These are phyloP conservation scores for Dactylellina haptotyla DNA, from an alignment of 2,329 filamentous ascomycete genomes.

Conservation along the genomic window DNA sequence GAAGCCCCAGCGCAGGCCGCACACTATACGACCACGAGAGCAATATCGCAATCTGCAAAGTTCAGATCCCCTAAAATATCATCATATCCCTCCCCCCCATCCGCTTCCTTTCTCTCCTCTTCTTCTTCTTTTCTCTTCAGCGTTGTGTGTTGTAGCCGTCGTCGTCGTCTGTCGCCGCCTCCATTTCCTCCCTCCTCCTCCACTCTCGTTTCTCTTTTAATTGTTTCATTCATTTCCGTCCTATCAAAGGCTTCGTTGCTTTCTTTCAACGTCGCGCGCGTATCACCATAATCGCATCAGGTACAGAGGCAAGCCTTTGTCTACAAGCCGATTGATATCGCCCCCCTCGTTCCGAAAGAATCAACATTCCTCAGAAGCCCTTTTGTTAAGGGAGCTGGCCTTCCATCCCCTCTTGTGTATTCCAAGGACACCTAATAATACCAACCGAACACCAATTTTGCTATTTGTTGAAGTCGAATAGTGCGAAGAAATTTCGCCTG, in stretches of 20 bases:
- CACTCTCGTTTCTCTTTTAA: conserved; percentile 43
- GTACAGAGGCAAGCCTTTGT: conserved; percentile 54
- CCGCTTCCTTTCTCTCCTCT: conserved; percentile 8
- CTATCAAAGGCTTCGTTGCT: conserved; percentile 55
- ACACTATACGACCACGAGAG: conserved; percentile 45
- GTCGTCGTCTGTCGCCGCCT: conserved; percentile 48
- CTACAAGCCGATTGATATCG: conserved; percentile 53
- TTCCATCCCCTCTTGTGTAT: conserved; percentile 47
- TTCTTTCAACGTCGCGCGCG: conserved; percentile 53
- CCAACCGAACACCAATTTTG: not conserved
- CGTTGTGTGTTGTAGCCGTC: conserved; percentile 52
- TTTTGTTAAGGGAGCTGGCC: conserved; percentile 55
- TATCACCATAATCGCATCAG: conserved; percentile 45
- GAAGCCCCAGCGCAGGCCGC: conserved; percentile 54
- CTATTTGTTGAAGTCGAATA: conserved; percentile 47
- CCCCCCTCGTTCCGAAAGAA: conserved; percentile 48
- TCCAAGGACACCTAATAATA: not conserved
- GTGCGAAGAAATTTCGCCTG: conserved; percentile 42
- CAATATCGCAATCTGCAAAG: conserved; percentile 55
- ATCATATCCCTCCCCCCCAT: conserved; percentile 35
- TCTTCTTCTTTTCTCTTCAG: conserved; percentile 42
- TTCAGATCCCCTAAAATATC: conserved; percentile 55
- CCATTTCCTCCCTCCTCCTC: conserved; percentile 26
- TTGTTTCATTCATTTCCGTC: conserved; percentile 54
- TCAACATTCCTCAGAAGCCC: conserved; percentile 52